These are phyloP conservation scores for Iris macrosiphon DNA, from an alignment of 106 monocot genomes.

Conservation along the genomic window DNA sequence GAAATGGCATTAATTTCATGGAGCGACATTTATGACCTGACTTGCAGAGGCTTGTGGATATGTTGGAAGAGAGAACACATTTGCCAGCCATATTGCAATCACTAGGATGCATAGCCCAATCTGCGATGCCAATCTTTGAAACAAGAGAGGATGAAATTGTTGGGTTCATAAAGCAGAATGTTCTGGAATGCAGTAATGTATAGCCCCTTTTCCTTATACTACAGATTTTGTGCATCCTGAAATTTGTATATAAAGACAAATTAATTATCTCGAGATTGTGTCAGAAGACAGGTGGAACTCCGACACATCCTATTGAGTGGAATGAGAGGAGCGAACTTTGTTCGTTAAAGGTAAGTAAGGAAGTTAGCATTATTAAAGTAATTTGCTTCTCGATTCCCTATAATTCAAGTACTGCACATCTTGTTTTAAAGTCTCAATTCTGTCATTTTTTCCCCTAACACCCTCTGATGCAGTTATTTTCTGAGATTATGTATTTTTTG, in stretches of 20 bases:
- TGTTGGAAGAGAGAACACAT: constrained; percentile 76
- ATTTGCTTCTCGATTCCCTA: no score
- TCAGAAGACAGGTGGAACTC: constrained; percentile 28
- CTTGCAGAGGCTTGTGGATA: constrained; percentile 91
- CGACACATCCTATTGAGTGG: constrained; percentile 36
- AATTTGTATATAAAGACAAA: not conserved
- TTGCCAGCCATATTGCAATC: constrained; percentile 91
- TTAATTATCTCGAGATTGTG: constrained; percentile 10
- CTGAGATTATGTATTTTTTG: constrained; percentile 1
- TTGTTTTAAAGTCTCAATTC: no score
- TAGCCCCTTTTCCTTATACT: constrained; percentile 7
- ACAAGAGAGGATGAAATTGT: constrained; percentile 92
- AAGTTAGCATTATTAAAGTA: no score
- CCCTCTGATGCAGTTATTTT: no score
- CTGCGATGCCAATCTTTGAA: constrained; percentile 96
- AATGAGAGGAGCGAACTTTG: constrained; percentile 71
- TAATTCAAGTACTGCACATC: no score
- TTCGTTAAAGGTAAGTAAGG: constrained; percentile 67
- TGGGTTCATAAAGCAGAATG: constrained; percentile 65
- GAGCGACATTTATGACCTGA: not conserved
- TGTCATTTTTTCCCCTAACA: no score
- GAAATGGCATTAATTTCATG: no score
- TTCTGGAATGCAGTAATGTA: constrained; percentile 72
- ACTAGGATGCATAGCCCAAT: constrained; percentile 92
- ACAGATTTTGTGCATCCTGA: not conserved